These are phyloP conservation scores for Caryopteris hybrid DNA, from an alignment of 305 asterid genomes.

Conservation along the genomic window DNA sequence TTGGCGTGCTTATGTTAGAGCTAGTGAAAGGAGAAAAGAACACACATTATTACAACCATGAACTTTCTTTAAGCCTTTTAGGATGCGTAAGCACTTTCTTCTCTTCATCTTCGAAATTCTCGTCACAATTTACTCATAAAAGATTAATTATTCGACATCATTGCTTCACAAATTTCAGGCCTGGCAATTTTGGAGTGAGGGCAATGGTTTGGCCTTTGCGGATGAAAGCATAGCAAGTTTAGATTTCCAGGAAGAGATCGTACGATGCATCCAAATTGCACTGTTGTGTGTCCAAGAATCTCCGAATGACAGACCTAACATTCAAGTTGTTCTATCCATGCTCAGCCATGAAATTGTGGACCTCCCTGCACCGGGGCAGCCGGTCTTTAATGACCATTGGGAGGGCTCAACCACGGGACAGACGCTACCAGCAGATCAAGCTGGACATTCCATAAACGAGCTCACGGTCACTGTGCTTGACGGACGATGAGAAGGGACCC, in stretches of 20 bases:
- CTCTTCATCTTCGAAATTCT: background rate
- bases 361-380: conserved; percentile 24
- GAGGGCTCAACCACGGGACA: background rate
- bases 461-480: conserved; percentile 18
- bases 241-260: background rate
- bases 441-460: background rate
- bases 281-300: conserved; percentile 48
- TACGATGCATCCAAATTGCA: conserved; percentile 35
- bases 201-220: background rate
- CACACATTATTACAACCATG: conserved; percentile 23
- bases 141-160: background rate
- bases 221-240: conserved; percentile 17
- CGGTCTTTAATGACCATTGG: conserved; percentile 25
- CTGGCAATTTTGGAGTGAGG: conserved; percentile 36
- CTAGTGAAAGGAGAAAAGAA: conserved; percentile 23
- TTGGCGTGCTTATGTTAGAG: background rate
- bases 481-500: background rate
- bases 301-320: conserved; percentile 14
- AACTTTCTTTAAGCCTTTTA: conserved; percentile 25
- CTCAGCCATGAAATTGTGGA: conserved; percentile 16
- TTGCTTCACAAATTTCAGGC: conserved; percentile 20
- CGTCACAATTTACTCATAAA: background rate
- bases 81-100: conserved; percentile 18
- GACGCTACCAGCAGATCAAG: background rate
- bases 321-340: conserved; percentile 18